These are phyloP conservation scores for Chaetomium cochliodes DNA, from an alignment of 495 filamentous ascomycete species.

Conservation along the genomic window DNA sequence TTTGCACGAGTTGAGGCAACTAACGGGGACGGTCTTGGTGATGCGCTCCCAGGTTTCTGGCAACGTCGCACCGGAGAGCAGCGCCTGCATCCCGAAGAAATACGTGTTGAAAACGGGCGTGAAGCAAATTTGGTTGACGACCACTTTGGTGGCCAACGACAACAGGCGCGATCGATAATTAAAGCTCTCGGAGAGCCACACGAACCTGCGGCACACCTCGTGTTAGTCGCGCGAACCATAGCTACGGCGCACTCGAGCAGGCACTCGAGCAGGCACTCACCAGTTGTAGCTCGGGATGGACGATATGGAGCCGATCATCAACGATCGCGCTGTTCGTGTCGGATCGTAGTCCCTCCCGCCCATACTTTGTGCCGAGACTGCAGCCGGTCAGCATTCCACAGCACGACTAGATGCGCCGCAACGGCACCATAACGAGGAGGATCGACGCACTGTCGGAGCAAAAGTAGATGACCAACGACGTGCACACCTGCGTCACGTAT, in stretches of 20 bases:
- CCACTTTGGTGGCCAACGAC: constrained; percentile 71
- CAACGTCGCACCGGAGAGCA: constrained; percentile 57
- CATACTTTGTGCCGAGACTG: constrained; percentile 68
- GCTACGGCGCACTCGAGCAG: constrained; percentile 9
- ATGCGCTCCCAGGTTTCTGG: constrained; percentile 67
- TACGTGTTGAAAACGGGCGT: constrained; percentile 86
- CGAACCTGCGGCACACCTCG: constrained; percentile 57
- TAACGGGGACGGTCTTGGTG: constrained; percentile 70
- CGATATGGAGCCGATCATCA: constrained; percentile 67
- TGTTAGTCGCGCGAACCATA: neutral
- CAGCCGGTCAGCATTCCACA: constrained; percentile 12
- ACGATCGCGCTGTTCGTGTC: constrained; percentile 63
- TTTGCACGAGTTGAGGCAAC: constrained; percentile 76
- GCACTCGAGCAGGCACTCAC: constrained; percentile 44
- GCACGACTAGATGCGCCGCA: neutral
- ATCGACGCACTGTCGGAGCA: constrained; percentile 58
- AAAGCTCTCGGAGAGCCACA: constrained; percentile 75
- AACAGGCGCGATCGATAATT: constrained; percentile 72
- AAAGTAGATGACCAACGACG: constrained; percentile 73
- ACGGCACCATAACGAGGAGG: neutral
- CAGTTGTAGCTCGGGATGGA: constrained; percentile 80
- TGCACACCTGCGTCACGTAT: constrained; percentile 73
- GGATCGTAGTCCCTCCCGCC: constrained; percentile 65
- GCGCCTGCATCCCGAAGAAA: constrained; percentile 83
- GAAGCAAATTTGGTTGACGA: constrained; percentile 78